Evolutionary conservation across 75 land plant genomes (phyloP), one percentile per base, ranked within the genome.

Genomic region (Cupressus sempervirens): DNA sequence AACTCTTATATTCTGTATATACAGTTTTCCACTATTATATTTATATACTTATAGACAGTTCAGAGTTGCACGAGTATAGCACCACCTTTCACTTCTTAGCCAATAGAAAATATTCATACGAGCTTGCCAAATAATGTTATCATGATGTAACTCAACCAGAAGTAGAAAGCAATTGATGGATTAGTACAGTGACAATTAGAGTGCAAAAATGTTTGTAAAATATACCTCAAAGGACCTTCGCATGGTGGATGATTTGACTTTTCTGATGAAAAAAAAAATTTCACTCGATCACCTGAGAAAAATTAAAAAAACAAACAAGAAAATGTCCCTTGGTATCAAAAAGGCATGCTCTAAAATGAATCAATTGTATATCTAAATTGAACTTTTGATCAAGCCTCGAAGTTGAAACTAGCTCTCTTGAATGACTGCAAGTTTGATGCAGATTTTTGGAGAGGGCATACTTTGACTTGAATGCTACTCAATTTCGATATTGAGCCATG

Each of bases 231-330:
- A 76, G 79, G 45, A 40, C n/a, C 43, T 76, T 76, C 45, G 40
- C n/a, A 75, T 4, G 41, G 23, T 8, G 45, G 79, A 20, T 38
- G 10, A 41, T 43, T 45, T 38, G 79, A 38, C 20, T 40, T 38
- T 76, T 38, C n/a, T 16, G 79, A 26, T 34, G 26, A 20, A 40
- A 38, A 38, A 20, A 76, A 23, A 20, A 36, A 76, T 76, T 76
- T 76, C 23, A 76, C 79, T 18, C 79, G 79, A 40, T 76, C 79
- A 76, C 79, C 79, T 76, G n/a, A 62, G 7, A 40, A 76, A 76
- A 38, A 0, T 76, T 7, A 38, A 18, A 7, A 36, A 18, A 40
- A n/a, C n/a, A n/a, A 38, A 23, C 45, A 3, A 2, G 20, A 76
- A 18, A 15, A 38, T 12, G 9, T 18, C 26, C 67, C 7, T 26